Evolutionary conservation across 306 rosid genomes (phyloP), one percentile per base, ranked within the genome.

Genomic region (Medicago arabica): DNA sequence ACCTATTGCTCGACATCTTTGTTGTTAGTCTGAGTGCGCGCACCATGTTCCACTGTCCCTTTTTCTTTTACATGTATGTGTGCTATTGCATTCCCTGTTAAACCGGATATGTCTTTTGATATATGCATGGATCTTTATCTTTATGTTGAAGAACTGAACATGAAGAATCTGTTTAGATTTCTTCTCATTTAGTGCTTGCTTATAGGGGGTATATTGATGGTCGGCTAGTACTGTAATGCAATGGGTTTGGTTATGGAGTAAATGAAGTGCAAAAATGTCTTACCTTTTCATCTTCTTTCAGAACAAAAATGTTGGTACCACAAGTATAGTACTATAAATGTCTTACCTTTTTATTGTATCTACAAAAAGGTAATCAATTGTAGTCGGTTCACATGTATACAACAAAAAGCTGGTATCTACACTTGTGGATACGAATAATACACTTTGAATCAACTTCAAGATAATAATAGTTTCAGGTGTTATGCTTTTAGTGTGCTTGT

Each of bases 1-100:
- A 75, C 69, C 68, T 25, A 10, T 21, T 53, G 49, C 73, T 62
- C 39, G 82, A 69, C 43, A 41, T 74, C 15, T 58, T 53, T 59
- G 43, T 28, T 41, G 17, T 60, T 76, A n/a, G 23, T 78, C 46
- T 47, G 58, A 5, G 39, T 80, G 67, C 47, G 59, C 38, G 12
- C n/a, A n/a, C 53, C 7, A 77, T 57, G 57, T 41, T 60, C 50
- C 17, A 11, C 63, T 43, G 16, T 19, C 74, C 17, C 61, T 54
- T 77, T 69, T 67, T 72, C 54, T 11, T 57, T 53, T 47, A 12
- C 41, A 28, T 61, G 36, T 78, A 51, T 58, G 18, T 67, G 15
- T 19, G 39, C 63, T 67, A 43, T 38, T 81, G 47, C 51, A n/a
- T 74, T 67, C 46, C 28, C 15, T 64, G 15, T 78, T 62, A 51